Conservation (phyloP, 495 filamentous ascomycete genomes). For the Tuber brumale region DNA sequence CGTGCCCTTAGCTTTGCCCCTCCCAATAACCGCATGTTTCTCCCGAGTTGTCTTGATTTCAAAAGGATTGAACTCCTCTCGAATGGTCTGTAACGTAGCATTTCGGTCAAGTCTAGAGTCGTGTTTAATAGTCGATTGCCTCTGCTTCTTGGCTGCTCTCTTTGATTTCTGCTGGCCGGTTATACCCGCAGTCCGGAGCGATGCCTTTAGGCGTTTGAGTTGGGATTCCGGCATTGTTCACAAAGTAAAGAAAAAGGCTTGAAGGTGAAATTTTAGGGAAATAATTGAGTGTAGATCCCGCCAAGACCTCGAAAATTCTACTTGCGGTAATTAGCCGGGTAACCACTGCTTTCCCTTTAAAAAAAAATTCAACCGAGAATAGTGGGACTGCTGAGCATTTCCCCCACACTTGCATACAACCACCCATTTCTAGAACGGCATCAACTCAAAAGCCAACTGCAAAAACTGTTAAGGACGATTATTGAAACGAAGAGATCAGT, state of each 20-base stretch:
- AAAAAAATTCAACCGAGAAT: constrained; percentile 19
- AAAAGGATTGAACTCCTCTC: constrained; percentile 95
- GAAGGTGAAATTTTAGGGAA: background rate
- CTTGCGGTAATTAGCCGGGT: constrained; percentile 10
- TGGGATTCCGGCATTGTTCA: constrained; percentile 80
- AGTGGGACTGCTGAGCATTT: constrained; percentile 13
- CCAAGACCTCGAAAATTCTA: constrained; percentile 9
- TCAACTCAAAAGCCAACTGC: background rate
- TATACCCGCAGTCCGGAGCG: constrained; percentile 77
- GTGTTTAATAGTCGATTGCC: constrained; percentile 55
- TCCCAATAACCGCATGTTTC: constrained; percentile 40
- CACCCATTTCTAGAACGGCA: background rate
- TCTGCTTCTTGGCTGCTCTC: constrained; percentile 73
- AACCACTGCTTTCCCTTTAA: background rate
- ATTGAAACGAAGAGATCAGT: background rate
- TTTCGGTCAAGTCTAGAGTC: constrained; percentile 66
- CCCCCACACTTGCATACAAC: constrained; percentile 10
- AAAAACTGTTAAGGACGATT: background rate
- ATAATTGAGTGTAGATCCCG: background rate
- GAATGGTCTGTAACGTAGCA: constrained; percentile 70
- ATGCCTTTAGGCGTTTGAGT: constrained; percentile 88
- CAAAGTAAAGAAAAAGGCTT: background rate
- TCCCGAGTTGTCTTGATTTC: constrained; percentile 64
- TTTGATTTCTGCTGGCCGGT: constrained; percentile 85
- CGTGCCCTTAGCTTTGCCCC: constrained; percentile 50